phyloP scores from a whole-genome alignment of 2,329 filamentous ascomycete genomes.

The Venturia carpophila region DNA sequence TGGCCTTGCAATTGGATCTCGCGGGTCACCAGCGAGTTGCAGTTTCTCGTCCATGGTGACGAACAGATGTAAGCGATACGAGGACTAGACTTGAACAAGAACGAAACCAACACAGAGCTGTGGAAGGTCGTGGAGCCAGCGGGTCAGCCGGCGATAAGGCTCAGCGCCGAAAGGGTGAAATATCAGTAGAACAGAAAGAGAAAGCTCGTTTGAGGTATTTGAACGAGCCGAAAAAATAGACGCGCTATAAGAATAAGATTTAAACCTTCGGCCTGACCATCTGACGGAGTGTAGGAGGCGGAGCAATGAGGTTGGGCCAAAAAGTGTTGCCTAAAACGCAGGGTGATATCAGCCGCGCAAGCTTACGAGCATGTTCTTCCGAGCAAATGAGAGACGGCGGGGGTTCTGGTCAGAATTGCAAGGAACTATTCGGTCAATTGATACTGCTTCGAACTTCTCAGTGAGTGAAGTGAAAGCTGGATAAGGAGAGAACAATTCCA shows the following conservation, averaged over 20 bases:
- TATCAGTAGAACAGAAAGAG: background rate
- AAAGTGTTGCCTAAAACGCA: background rate
- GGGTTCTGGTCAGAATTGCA: constrained; percentile 5
- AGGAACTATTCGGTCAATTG: background rate
- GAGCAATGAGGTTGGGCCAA: background rate
- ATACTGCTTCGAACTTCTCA: too few relatives aligned
- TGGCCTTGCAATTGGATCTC: constrained; percentile 1
- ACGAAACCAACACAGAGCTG: background rate
- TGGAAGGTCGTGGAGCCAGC: background rate
- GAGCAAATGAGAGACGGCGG: background rate
- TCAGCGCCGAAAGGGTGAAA: background rate
- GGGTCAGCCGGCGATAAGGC: background rate
- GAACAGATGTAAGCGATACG: background rate
- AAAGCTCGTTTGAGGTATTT: background rate
- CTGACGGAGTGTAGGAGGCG: background rate
- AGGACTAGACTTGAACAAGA: background rate
- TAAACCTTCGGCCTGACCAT: background rate
- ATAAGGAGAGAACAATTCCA: too few relatives aligned
- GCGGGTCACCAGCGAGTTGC: background rate
- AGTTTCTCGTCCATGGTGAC: background rate
- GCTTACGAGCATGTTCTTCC: background rate
- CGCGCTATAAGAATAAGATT: background rate
- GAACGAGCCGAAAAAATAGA: background rate
- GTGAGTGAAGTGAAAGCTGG: too few relatives aligned
- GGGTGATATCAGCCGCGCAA: background rate